Evolutionary conservation across 164 flowering plant genomes (phyloP).

Genomic region (grape (Vitis vinifera)): DNA sequence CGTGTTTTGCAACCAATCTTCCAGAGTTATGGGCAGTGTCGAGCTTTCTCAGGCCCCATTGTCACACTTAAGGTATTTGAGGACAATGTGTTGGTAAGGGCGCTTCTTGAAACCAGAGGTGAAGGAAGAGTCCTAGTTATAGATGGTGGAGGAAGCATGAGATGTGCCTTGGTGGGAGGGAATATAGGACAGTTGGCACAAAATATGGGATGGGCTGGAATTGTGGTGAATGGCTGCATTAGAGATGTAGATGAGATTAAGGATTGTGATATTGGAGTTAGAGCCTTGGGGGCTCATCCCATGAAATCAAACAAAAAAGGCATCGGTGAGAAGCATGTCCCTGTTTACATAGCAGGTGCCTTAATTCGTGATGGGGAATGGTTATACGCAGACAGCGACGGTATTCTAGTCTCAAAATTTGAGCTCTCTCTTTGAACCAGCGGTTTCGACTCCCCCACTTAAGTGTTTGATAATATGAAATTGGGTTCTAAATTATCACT

Average conservation of each 20-base stretch:
- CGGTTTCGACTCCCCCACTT: too few species aligned
- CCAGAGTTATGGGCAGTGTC: slow-evolving; percentile 52
- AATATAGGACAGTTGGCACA: slow-evolving; percentile 68
- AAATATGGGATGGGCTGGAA: slow-evolving; percentile 69
- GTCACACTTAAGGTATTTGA: slow-evolving; percentile 70
- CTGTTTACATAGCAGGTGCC: slow-evolving; percentile 49
- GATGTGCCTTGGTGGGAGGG: slow-evolving; percentile 78
- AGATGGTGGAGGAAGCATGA: slow-evolving; percentile 75
- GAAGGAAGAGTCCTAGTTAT: slow-evolving; percentile 76
- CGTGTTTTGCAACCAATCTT: slow-evolving; percentile 60
- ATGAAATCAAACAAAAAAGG: slow-evolving; percentile 63
- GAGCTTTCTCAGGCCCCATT: slow-evolving; percentile 61
- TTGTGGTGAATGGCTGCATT: slow-evolving; percentile 72
- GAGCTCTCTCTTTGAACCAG: slow-evolving; percentile 46
- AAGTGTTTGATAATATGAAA: neutral
- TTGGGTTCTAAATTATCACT: neutral
- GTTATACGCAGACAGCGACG: slow-evolving; percentile 79
- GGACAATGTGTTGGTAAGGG: slow-evolving; percentile 71
- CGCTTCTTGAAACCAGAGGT: slow-evolving; percentile 59
- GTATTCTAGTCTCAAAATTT: slow-evolving; percentile 55
- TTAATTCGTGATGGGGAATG: slow-evolving; percentile 69
- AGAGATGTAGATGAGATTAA: slow-evolving; percentile 81
- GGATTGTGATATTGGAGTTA: slow-evolving; percentile 64
- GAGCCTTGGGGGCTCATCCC: slow-evolving; percentile 68
- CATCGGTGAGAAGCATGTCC: slow-evolving; percentile 60